These are phyloP conservation scores for Lathyrus oleraceus DNA, from an alignment of 306 rosid species.

Conservation along the genomic window DNA sequence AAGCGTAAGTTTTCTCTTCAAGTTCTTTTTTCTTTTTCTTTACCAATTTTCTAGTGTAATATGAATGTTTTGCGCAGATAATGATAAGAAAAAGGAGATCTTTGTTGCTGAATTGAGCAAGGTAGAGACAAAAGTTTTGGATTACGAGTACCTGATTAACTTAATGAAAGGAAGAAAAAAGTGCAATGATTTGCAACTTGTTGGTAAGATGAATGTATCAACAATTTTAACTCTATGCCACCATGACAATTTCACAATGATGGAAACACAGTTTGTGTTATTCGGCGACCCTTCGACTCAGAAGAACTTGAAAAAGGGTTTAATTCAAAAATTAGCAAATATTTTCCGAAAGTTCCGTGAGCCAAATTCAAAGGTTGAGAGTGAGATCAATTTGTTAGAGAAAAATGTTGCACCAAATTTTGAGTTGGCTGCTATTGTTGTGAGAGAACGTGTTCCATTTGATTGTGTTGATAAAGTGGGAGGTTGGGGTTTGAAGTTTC, in stretches of 20 bases:
- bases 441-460: conserved; percentile 63
- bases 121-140: conserved; percentile 47
- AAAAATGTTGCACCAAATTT: conserved; percentile 61
- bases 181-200: conserved; percentile 48
- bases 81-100: conserved; percentile 66
- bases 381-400: conserved; percentile 37
- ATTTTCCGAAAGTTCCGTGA: conserved; percentile 44
- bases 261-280: conserved; percentile 70
- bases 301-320: conserved; percentile 40
- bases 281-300: conserved; percentile 38
- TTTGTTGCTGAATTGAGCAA: conserved; percentile 60
- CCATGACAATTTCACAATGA: conserved; percentile 48
- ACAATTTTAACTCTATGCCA: conserved; percentile 59
- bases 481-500: conserved; percentile 98
- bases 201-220: conserved; percentile 83
- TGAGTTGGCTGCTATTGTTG: conserved; percentile 77
- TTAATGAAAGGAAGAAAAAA: conserved; percentile 49
- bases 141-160: conserved; percentile 60
- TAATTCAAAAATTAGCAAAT: conserved; percentile 59
- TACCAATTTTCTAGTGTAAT: no score
- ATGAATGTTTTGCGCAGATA: no score
- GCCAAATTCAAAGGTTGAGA: conserved; percentile 29
- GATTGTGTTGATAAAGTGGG: conserved; percentile 50
- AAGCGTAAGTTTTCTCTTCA: background rate
- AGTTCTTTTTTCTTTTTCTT: background rate